Evolutionary conservation across 2,329 filamentous ascomycete genomes (phyloP), one percentile per base, ranked within the genome.

Genomic region (Pestalotiopsis sp.): DNA sequence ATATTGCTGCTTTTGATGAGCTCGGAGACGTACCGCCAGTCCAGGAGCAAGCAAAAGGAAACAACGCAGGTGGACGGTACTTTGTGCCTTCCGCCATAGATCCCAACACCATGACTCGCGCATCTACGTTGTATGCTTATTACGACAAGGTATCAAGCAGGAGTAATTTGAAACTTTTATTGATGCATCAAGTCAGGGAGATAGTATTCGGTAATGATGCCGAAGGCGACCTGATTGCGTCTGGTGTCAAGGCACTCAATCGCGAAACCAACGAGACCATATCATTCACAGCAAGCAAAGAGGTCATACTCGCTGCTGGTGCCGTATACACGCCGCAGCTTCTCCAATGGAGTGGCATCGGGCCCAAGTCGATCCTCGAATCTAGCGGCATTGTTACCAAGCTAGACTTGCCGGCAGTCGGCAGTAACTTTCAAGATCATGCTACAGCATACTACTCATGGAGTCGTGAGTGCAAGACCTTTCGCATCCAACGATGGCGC

Each of bases 331-430:
- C 62, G 68, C 80, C 67, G 69, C 75, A 80, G 38, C 63, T 84
- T 0, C 75, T 84, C 0, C 79, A 83, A 66, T 73, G 81, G 2
- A 83, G 81, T 6, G 82, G 82, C 11, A 70, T 76, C n/a, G 75
- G 75, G 0, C 68, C 71, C 14, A 36, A 41, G 3, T 56, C 66
- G 3, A 13, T 74, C 1, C 70, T 75, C 1, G 59, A 58, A 5
- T n/a, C 25, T 2, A 64, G 66, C 23, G 69, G 39, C 9, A 70
- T 59, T 61, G 57, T 70, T 0, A 39, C 67, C 7, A 39, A 72
- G 17, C 25, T 69, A 3, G 62, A 75, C 14, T 59, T 71, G 2
- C 68, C 72, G 1, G 69, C 57, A 2, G 71, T 74, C n/a, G 73
- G 73, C 1, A 70, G 73, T n/a, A 73, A 73, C 39, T 71, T 73